Base-by-base conservation (phyloP, 441 rosid species). In the Theobroma grandiflorum region DNA sequence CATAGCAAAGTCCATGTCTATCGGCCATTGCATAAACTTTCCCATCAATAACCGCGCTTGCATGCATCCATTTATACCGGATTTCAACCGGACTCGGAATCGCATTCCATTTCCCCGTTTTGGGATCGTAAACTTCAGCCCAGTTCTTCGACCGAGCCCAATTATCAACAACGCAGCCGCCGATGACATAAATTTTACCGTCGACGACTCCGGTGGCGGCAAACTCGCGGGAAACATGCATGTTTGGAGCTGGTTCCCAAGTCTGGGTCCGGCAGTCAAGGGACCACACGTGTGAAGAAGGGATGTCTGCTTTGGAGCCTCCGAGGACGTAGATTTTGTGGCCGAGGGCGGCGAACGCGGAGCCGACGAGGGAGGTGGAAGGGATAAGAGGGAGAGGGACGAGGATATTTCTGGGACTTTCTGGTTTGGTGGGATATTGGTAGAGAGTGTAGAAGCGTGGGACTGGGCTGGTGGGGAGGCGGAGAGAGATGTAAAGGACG, bases 21-120 rank as follows among this genome's bases (percentile, higher is more conserved):
- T 95, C 99, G 0, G 92, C 97, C 99, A 95, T 95, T 0, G 97
- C 98, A 12, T 92, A 94, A 8, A 95, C 37, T 16, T 79, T 91
- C 15, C 83, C 90, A 35, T 86, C 88, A 33, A 94, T 75, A 0
- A 94, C 98, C 0, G 96, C 98, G 12, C 96, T 91, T 0, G 93
- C 98, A 84, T 95, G 99, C 97, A 95, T 95, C 99, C 97, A 95
- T 72, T 94, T 94, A 80, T 90, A 94, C 49, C 97, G 89, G 43
- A 90, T 74, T 20, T 89, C 90, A 2, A 73, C 38, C 0, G 89
- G 84, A 15, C 95, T 91, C 58, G 87, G 75, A 12, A 95, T 94
- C 0, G 95, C 73, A 50, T 85, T 83, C 99, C 99, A 95, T 33
- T 72, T 66, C 59, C 82, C 81, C 14, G 78, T 76, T 76, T 77